These are phyloP conservation scores for Infundibulicybe gibba DNA, from an alignment of 768 basidiomycete genomes.

Conservation along the genomic window DNA sequence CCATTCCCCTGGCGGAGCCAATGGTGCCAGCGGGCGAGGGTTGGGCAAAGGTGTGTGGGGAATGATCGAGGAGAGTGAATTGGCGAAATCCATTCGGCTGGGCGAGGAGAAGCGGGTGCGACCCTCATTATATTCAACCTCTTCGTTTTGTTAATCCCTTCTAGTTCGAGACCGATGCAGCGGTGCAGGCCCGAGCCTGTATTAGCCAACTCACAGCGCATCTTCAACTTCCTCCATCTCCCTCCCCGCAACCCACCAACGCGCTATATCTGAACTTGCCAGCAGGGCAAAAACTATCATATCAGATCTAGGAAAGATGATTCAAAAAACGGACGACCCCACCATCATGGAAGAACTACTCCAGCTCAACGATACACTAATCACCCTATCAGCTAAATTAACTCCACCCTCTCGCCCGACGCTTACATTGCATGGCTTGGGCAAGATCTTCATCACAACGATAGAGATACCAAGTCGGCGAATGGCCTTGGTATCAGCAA, in stretches of 20 bases:
- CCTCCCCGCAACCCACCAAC: background rate
- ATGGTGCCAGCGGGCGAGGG: conserved; percentile 44
- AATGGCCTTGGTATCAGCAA: conserved; percentile 10
- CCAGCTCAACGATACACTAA: conserved; percentile 68
- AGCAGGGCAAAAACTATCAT: conserved; percentile 47
- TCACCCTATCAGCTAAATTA: conserved; percentile 48
- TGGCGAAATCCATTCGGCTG: conserved; percentile 66
- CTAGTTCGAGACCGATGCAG: conserved; percentile 44
- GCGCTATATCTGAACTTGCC: too few relatives aligned
- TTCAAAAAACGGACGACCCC: conserved; percentile 56
- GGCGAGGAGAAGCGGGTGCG: conserved; percentile 52
- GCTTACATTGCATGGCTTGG: conserved; percentile 42
- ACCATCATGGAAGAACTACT: conserved; percentile 65
- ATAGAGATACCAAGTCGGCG: conserved; percentile 4
- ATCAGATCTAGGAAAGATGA: conserved; percentile 45
- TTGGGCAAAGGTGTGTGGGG: conserved; percentile 73
- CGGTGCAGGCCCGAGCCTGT: conserved; percentile 42
- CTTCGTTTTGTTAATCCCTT: conserved; percentile 4
- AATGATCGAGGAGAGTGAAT: conserved; percentile 82
- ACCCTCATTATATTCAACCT: conserved; percentile 1
- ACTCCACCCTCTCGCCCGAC: conserved; percentile 31
- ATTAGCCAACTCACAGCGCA: conserved; percentile 32
- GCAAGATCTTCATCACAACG: conserved; percentile 29
- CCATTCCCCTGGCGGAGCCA: conserved; percentile 20
- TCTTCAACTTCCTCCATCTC: conserved; percentile 6